A percentile compares a stretch with the other conserved stretches of the same genome.
Evolutionary conservation across 2,329 filamentous ascomycete genomes (phyloP).

Genomic region (Aspergillus uvarum): DNA sequence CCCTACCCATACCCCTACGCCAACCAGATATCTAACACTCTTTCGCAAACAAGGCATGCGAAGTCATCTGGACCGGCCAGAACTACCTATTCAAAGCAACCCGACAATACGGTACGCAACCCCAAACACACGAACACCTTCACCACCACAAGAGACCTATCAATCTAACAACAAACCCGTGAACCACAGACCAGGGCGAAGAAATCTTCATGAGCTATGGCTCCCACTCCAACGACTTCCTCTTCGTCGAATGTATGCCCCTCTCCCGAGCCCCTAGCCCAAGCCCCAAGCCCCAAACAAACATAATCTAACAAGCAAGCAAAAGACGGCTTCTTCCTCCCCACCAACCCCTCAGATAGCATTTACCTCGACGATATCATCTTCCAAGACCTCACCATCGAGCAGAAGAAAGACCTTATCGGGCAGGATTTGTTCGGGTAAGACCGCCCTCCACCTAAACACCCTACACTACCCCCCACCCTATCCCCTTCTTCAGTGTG

Average conservation of each 20-base stretch:
- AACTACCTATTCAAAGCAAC: constrained; percentile 30
- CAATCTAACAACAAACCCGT: neutral
- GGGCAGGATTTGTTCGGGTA: constrained; percentile 30
- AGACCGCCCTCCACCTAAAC: neutral
- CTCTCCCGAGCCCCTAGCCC: neutral
- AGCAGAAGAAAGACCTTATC: constrained; percentile 25
- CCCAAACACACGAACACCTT: neutral
- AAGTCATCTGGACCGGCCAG: constrained; percentile 27
- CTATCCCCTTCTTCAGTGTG: too few species aligned
- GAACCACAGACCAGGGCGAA: constrained; percentile 33
- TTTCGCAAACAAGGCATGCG: constrained; percentile 22
- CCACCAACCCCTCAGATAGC: constrained; percentile 34
- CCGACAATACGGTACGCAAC: constrained; percentile 25
- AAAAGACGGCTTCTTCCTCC: constrained; percentile 40
- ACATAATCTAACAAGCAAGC: neutral
- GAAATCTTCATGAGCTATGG: constrained; percentile 42
- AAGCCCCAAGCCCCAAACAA: neutral
- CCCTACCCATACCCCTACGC: too few species aligned
- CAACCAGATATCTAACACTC: neutral
- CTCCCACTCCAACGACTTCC: constrained; percentile 38
- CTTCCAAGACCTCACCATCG: constrained; percentile 21
- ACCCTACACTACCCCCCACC: too few species aligned
- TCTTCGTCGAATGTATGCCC: constrained; percentile 36
- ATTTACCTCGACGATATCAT: constrained; percentile 39
- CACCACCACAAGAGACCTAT: neutral